These are phyloP conservation scores for Patellifolia procumbens DNA, from an alignment of 179 eudicot species.

Conservation along the genomic window DNA sequence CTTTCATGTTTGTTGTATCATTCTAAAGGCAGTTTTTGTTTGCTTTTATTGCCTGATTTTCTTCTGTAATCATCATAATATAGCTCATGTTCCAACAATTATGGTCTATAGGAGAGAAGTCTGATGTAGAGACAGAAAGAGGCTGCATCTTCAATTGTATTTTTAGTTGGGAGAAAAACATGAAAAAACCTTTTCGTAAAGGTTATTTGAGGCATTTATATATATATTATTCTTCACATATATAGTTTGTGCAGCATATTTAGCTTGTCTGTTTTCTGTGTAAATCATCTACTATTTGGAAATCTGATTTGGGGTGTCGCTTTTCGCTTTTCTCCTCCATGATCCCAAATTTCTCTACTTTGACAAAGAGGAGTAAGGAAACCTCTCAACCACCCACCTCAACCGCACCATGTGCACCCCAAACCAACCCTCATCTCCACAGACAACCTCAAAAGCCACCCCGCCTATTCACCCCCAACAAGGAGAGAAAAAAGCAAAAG, in stretches of 20 bases:
- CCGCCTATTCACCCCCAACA: too few relatives aligned
- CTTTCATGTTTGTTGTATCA: constrained; percentile 27
- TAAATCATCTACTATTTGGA: neutral
- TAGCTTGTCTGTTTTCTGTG: neutral
- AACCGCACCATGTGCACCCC: too few relatives aligned
- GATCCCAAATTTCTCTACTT: too few relatives aligned
- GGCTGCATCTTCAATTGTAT: constrained; percentile 23
- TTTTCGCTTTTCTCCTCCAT: too few relatives aligned
- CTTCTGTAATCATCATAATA: constrained; percentile 26
- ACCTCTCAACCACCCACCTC: too few relatives aligned
- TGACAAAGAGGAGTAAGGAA: too few relatives aligned
- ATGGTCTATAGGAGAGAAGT: constrained; percentile 14
- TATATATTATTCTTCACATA: constrained; percentile 16
- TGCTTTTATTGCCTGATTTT: constrained; percentile 24
- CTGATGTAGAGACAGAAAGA: constrained; percentile 20
- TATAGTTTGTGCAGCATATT: neutral
- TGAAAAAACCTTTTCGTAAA: constrained; percentile 22
- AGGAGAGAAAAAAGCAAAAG: too few relatives aligned
- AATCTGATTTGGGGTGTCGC: neutral
- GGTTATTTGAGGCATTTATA: constrained; percentile 25
- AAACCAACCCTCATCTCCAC: too few relatives aligned
- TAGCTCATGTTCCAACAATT: constrained; percentile 23
- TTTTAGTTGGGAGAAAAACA: constrained; percentile 13
- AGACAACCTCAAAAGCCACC: too few relatives aligned
- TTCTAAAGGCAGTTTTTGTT: constrained; percentile 36